Percentiles rank a stretch among this genome's conserved stretches.
These are phyloP conservation scores for Zygosaccharomyces kombuchaensis DNA, from an alignment of 805 yeast species.

Conservation along the genomic window DNA sequence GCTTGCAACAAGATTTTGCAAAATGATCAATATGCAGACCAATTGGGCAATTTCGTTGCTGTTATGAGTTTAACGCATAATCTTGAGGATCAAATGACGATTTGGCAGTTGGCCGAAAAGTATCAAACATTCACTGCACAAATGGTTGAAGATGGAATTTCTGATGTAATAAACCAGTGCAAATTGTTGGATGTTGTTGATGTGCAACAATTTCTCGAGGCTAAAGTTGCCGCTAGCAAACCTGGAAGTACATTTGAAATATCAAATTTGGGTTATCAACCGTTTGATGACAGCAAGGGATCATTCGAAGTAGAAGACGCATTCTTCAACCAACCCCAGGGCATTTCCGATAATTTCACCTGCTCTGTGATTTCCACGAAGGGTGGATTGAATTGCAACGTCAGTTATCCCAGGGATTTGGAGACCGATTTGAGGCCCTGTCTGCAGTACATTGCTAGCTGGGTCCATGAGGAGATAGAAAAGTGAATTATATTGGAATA, in stretches of 20 bases:
- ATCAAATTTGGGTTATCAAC: conserved; percentile 28
- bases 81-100: neutral
- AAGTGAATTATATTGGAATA: neutral
- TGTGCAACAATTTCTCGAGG: conserved; percentile 15
- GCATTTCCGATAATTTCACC: conserved; percentile 23
- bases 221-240: conserved; percentile 16
- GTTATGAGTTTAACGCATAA: conserved; percentile 12
- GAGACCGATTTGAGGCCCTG: conserved; percentile 4
- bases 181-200: conserved; percentile 25
- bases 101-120: conserved; percentile 21
- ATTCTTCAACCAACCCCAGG: conserved; percentile 29
- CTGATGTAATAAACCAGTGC: conserved; percentile 15
- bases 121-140: conserved; percentile 8
- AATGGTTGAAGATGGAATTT: conserved; percentile 8
- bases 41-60: conserved; percentile 28
- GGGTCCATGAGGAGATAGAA: neutral
- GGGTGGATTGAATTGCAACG: conserved; percentile 26
- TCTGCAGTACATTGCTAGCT: neutral
- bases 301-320: conserved; percentile 22
- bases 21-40: conserved; percentile 6
- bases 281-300: conserved; percentile 12
- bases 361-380: conserved; percentile 23
- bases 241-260: conserved; percentile 31
- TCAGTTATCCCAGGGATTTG: conserved; percentile 22
- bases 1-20: conserved; percentile 11